Base-by-base conservation (phyloP, 176 grass and related monocot species). In the Eleusine coracana region DNA sequence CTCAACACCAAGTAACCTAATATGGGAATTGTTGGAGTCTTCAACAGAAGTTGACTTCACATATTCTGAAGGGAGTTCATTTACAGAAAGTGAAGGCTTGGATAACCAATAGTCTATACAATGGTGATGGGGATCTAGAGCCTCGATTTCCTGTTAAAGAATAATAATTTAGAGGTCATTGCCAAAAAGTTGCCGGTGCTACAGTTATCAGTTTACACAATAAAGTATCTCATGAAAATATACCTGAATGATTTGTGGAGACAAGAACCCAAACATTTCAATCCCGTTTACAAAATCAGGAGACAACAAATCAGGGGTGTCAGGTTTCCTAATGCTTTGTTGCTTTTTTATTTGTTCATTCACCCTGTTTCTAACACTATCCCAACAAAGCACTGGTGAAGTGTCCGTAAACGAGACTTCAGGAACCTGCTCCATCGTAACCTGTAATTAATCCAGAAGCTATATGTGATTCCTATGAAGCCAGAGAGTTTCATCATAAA, bases 261-360 rank as follows among this genome's bases (percentile, higher is more conserved):
- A 90, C 21, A 83, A 84, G 80, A 94, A 97, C 31, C 94, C 94
- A 89, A 97, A 97, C 94, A 97, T 94, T 88, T 90, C 87, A 80
- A 90, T 56, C 37, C 94, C 92, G 23, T 94, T 81, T 6, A 92
- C 73, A 78, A 83, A 84, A 76, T 77, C 50, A 15, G 46, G 10
- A 27, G 78, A 36, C 84, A 78, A 74, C 31, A 86, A 61, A 40
- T 79, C 63, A 73, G 88, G 85, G 78, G 83, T 73, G 36, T 51
- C 87, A 44, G n/a, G 29, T 66, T 83, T 85, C 41, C 91, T 89
- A 37, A 75, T 38, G 54, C 36, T 74, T 56, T 28, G 76, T 48
- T 74, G 87, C 10, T 78, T 92, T 76, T 73, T 39, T 78, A 92
- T 94, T 81, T 90, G 87, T 80, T 85, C 84, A 81, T 94, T 87